These are phyloP conservation scores for Neurospora sp. DNA, from an alignment of 495 filamentous ascomycete species.

Conservation along the genomic window DNA sequence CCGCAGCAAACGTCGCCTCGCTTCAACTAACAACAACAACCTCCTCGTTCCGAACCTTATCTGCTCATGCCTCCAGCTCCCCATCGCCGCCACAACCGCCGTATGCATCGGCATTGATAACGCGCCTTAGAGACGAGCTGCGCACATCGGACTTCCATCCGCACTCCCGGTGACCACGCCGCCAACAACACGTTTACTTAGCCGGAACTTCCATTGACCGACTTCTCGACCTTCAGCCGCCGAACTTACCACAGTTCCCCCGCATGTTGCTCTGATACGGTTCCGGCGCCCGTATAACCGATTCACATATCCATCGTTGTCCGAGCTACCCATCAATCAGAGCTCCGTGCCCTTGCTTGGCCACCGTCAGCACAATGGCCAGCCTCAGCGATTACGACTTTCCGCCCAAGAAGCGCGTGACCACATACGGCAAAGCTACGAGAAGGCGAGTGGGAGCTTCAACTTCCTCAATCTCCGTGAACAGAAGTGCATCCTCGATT, in stretches of 20 bases:
- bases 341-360: neutral
- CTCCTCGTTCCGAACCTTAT: neutral
- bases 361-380: slow-evolving; percentile 15
- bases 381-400: slow-evolving; percentile 25
- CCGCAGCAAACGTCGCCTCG: neutral
- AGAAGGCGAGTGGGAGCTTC: slow-evolving; percentile 21
- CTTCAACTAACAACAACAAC: neutral
- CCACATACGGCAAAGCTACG: slow-evolving; percentile 31
- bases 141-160: neutral
- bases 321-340: neutral
- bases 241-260: neutral
- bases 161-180: neutral
- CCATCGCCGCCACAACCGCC: neutral
- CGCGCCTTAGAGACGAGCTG: neutral
- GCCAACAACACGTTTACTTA: neutral
- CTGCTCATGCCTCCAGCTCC: neutral
- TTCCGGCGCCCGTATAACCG: neutral
- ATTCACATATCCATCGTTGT: neutral
- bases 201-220: neutral
- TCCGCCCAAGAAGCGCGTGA: slow-evolving; percentile 24
- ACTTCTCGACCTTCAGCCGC: neutral
- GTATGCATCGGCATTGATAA: neutral
- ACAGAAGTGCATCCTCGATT: neutral
- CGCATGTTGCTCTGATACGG: neutral
- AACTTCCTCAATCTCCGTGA: neutral